phyloP scores from a whole-genome alignment of 441 rosid genomes.

The California macrophylla region DNA sequence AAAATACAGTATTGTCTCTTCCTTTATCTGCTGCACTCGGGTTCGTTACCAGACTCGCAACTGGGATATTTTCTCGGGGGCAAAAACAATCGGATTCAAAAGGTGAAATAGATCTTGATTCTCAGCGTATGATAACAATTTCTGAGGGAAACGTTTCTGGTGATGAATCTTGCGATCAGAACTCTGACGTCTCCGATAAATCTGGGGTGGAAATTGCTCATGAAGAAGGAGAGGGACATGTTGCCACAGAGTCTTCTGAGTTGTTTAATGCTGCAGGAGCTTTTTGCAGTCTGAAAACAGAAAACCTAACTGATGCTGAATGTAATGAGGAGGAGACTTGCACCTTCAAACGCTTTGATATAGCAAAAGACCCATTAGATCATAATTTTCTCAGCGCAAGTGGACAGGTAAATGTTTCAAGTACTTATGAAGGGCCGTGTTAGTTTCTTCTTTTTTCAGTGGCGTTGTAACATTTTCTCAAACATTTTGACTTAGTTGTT shows the following conservation, averaged over 20 bases:
- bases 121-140: conserved; percentile 20
- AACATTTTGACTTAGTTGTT: neutral
- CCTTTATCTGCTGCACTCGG: conserved; percentile 88
- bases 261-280: conserved; percentile 27
- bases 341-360: conserved; percentile 73
- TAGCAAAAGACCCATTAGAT: conserved; percentile 67
- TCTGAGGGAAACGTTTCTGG: conserved; percentile 31
- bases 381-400: conserved; percentile 65
- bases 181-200: conserved; percentile 28
- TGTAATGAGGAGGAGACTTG: conserved; percentile 28
- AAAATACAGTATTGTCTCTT: conserved; percentile 63
- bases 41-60: conserved; percentile 70
- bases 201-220: conserved; percentile 26
- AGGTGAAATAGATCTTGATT: conserved; percentile 36
- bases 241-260: conserved; percentile 24
- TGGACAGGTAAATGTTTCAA: conserved; percentile 49
- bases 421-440: neutral
- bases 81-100: conserved; percentile 41
- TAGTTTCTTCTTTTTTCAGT: no score
- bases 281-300: conserved; percentile 25
- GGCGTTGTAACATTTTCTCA: no score
- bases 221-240: conserved; percentile 26
- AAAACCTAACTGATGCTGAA: conserved; percentile 29
- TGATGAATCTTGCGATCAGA: conserved; percentile 40
- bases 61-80: conserved; percentile 72